A percentile compares a stretch with the other conserved stretches of the same genome.
Conservation (phyloP, 768 basidiomycete genomes). For the Naganishia onofrii region DNA sequence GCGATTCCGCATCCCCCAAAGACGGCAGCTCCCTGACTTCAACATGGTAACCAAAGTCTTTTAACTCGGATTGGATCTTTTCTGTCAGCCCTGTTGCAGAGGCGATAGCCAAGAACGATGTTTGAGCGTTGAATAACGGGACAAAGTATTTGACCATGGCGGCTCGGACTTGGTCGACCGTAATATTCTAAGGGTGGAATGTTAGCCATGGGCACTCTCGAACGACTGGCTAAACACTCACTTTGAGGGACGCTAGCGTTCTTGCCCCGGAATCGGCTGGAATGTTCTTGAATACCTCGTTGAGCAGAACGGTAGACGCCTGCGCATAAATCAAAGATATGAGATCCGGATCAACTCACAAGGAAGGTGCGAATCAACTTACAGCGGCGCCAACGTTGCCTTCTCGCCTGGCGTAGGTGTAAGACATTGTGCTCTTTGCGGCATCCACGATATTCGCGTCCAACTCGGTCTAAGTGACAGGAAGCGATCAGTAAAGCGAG, state of each 20-base stretch:
- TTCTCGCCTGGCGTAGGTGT: constrained; percentile 71
- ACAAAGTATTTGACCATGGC: constrained; percentile 72
- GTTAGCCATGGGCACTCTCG: neutral
- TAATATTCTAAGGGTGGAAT: constrained; percentile 59
- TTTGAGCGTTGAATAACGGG: constrained; percentile 74
- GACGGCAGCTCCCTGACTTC: constrained; percentile 66
- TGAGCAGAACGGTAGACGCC: constrained; percentile 79
- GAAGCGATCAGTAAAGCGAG: neutral
- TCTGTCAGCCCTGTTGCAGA: constrained; percentile 77
- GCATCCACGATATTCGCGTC: constrained; percentile 79
- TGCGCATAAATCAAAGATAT: constrained; percentile 43
- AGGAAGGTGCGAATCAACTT: constrained; percentile 44
- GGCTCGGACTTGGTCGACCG: constrained; percentile 69
- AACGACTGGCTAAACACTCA: constrained; percentile 18
- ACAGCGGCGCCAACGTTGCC: constrained; percentile 86
- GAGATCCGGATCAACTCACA: neutral
- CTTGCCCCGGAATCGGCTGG: constrained; percentile 69
- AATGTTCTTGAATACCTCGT: constrained; percentile 86
- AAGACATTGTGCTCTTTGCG: constrained; percentile 88
- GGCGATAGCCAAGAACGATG: constrained; percentile 76
- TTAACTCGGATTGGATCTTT: constrained; percentile 66
- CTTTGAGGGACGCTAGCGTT: constrained; percentile 70
- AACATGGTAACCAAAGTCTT: constrained; percentile 70
- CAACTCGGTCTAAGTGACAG: constrained; percentile 64
- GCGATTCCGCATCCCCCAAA: constrained; percentile 52